Base-by-base conservation (phyloP, 768 basidiomycete species). In the Suillus plorans region DNA sequence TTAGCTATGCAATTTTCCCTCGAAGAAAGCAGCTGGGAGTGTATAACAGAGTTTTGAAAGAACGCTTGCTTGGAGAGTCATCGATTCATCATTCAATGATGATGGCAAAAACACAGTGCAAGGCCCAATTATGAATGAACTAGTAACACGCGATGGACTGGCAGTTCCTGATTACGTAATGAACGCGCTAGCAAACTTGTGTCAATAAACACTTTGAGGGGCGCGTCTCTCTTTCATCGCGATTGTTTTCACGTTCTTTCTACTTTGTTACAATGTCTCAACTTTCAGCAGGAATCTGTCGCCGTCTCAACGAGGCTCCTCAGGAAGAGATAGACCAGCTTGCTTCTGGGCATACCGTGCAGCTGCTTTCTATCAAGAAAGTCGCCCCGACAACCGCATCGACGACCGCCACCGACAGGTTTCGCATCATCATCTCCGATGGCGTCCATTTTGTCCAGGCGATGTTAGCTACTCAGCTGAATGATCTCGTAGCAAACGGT, bases 401-500 rank as follows among this genome's bases (percentile, higher is more conserved):
- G 7, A 72, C 65, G 69, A 13, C 75, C 61, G 9, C 77, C 53
- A 68, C 81, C 53, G 89, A 91, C 71, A 81, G 90, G 64, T 88
- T 85, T 76, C 85, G 94, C 66, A 83, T 97, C 65, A 93, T 98
- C 76, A 80, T 98, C 47, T 97, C 95, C 0, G 97, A 99, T 77
- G 95, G 97, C 47, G 80, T 82, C 22, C 79, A 91, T 68, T 97
- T 92, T 74, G 81, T 91, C 57, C 97, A 98, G 75, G 89, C 92
- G 31, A 98, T 99, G 97, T 82, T 99, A 41, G 93, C 95, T 5
- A 98, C 96, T 0, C 91, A 94, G 71, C 84, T 95, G 53, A 98
- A 98, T 71, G 67, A 80, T 8, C 78, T 94, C 68, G 88, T 96
- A 16, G 83, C 89, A 18, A 80, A 86, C 0, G 85, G 87, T 7